phyloP scores from a whole-genome alignment of 768 basidiomycete genomes.

The Coprinopsis marcescibilis region DNA sequence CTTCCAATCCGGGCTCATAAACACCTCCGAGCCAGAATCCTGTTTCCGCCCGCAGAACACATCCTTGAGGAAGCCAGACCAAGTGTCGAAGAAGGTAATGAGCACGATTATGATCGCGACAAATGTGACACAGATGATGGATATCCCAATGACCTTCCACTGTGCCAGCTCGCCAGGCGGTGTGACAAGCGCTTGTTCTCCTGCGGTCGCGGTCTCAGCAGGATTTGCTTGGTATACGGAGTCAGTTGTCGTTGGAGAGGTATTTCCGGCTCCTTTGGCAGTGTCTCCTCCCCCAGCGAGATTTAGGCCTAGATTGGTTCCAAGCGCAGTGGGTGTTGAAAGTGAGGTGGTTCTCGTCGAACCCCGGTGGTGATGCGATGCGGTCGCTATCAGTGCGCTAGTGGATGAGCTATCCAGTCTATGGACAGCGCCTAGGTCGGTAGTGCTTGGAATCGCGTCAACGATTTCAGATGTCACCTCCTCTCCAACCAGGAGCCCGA shows the following conservation, averaged over 20 bases:
- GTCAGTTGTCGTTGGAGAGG: too few relatives aligned
- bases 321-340: too few relatives aligned
- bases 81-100: conserved; percentile 66
- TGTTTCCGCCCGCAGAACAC: conserved; percentile 27
- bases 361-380: too few relatives aligned
- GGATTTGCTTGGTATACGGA: too few relatives aligned
- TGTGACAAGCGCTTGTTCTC: conserved; percentile 20
- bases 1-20: conserved; percentile 48
- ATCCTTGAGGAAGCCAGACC: conserved; percentile 57
- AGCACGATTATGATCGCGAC: conserved; percentile 50
- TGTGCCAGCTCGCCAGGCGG: conserved; percentile 40
- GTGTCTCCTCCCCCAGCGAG: too few relatives aligned
- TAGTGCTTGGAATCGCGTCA: neutral
- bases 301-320: too few relatives aligned
- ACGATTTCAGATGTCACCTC: neutral
- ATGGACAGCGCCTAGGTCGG: neutral
- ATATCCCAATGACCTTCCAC: conserved; percentile 70
- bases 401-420: too few relatives aligned
- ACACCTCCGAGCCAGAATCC: conserved; percentile 34
- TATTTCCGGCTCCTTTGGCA: too few relatives aligned
- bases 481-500: conserved; percentile 5
- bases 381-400: too few relatives aligned
- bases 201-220: neutral
- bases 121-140: conserved; percentile 55
- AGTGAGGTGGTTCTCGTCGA: too few relatives aligned